Conservation (phyloP, 768 basidiomycete genomes). For the Phallus indusiatus region DNA sequence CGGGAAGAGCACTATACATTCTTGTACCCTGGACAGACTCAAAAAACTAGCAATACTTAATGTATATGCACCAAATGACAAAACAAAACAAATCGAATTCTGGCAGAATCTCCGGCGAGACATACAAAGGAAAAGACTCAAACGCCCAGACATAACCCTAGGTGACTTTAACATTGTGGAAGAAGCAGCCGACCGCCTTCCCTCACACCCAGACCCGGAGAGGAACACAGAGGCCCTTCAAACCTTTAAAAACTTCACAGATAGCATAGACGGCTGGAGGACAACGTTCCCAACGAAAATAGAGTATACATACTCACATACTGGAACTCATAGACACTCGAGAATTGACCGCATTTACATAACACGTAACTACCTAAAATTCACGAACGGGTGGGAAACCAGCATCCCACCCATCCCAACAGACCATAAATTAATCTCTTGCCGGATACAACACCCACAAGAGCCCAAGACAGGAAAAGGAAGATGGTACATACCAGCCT, state of each 20-base stretch:
- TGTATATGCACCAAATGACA: no score
- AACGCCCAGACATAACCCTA: background rate
- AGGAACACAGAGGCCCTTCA: background rate
- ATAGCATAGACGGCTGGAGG: background rate
- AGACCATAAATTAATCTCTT: background rate
- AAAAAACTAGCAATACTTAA: no score
- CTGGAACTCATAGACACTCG: background rate
- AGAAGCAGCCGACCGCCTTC: background rate
- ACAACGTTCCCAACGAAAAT: background rate
- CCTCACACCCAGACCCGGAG: background rate
- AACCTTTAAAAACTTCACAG: background rate
- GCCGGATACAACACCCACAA: background rate
- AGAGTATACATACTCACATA: background rate
- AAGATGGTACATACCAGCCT: background rate
- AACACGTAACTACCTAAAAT: background rate
- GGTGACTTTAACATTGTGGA: background rate
- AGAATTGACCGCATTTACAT: background rate
- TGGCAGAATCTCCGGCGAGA: no score
- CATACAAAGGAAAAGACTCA: no score
- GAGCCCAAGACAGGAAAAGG: background rate
- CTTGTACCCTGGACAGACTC: no score
- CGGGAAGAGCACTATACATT: no score
- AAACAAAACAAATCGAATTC: no score
- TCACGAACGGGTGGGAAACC: background rate
- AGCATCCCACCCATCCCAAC: background rate